These are phyloP conservation scores for Saccharomycopsis crataegensis DNA, from an alignment of 1,139 yeast genomes.

Conservation along the genomic window DNA sequence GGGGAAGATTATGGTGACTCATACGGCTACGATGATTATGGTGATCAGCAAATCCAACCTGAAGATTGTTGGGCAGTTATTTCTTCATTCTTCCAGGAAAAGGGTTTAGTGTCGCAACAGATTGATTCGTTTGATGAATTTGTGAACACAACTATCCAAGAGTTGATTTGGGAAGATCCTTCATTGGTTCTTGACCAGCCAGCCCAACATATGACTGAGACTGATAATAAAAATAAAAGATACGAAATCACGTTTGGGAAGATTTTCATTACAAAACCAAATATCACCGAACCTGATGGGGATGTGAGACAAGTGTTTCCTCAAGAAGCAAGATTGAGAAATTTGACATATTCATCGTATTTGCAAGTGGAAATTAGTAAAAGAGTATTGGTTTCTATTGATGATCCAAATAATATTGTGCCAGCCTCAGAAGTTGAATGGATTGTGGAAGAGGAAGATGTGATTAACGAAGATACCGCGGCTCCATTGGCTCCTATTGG, in stretches of 20 bases:
- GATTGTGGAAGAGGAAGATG: slow-evolving; percentile 42
- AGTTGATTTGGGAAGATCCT: slow-evolving; percentile 92
- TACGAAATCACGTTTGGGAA: slow-evolving; percentile 96
- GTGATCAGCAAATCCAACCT: slow-evolving; percentile 74
- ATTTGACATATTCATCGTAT: slow-evolving; percentile 93
- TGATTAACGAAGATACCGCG: slow-evolving; percentile 45
- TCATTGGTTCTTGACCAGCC: slow-evolving; percentile 93
- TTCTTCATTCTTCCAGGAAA: slow-evolving; percentile 90
- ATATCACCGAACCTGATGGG: slow-evolving; percentile 99
- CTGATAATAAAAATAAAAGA: slow-evolving; percentile 82
- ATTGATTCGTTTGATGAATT: slow-evolving; percentile 97
- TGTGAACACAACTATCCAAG: slow-evolving; percentile 93
- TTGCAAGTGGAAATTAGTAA: slow-evolving; percentile 94
- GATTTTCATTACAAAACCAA: slow-evolving; percentile 91
- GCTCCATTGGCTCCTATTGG: slow-evolving; percentile 57
- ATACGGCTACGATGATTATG: slow-evolving; percentile 58
- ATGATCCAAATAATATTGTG: slow-evolving; percentile 40
- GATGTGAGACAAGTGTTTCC: slow-evolving; percentile 98
- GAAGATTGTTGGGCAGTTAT: slow-evolving; percentile 99
- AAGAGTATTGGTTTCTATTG: slow-evolving; percentile 78
- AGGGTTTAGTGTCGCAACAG: slow-evolving; percentile 96
- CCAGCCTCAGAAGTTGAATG: slow-evolving; percentile 67
- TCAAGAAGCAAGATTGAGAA: slow-evolving; percentile 94
- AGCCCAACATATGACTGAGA: slow-evolving; percentile 91
- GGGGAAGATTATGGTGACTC: slow-evolving; percentile 39